Evolutionary conservation across 2,329 filamentous ascomycete species (phyloP), one percentile per base, ranked within the genome.

Genomic region (Arthrobotrys entomopaga): DNA sequence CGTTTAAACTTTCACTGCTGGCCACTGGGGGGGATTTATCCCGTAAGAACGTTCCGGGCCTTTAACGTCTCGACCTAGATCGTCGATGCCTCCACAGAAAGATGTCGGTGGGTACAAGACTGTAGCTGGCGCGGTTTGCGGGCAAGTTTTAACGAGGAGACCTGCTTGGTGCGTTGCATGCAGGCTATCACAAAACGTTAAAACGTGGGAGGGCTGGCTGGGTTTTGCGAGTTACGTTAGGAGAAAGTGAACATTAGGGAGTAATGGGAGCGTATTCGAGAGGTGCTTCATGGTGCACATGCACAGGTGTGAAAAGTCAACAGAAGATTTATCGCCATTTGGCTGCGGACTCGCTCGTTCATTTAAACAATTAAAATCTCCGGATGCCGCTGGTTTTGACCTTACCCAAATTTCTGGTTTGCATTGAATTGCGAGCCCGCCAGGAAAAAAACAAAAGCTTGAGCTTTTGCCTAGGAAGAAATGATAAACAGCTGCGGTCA

Each of bases 11-110:
- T 49, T 56, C 6, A 34, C 29, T 34, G 29, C 29, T 34, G 29
- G 29, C 29, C 29, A 34, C 29, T 20, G 53, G 43, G 52, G 43
- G 52, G 26, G 60, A 20, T 66, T 0, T 53, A 22, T 49, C n/a
- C 52, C 46, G 43, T 26, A 61, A 42, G 65, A 61, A 60, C 54
- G 56, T 53, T 69, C 65, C 49, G 65, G 65, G 46, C 65, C 38
- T 50, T 50, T 5, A 50, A 34, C 29, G 29, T 34, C 29, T 10
- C 29, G 29, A 34, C 29, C 29, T 34, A 34, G 29, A 34, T 34
- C 29, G 29, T 34, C 29, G 29, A 34, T 34, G 29, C 10, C 2
- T 34, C 29, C 29, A 34, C 29, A 50, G 46, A 13, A 20, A 2
- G 16, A 19, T 50, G 46, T 46, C 11, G 42, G 42, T 46, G 29